Evolutionary conservation across 2,329 filamentous ascomycete genomes (phyloP).

Genomic region (Xylariales sp.): DNA sequence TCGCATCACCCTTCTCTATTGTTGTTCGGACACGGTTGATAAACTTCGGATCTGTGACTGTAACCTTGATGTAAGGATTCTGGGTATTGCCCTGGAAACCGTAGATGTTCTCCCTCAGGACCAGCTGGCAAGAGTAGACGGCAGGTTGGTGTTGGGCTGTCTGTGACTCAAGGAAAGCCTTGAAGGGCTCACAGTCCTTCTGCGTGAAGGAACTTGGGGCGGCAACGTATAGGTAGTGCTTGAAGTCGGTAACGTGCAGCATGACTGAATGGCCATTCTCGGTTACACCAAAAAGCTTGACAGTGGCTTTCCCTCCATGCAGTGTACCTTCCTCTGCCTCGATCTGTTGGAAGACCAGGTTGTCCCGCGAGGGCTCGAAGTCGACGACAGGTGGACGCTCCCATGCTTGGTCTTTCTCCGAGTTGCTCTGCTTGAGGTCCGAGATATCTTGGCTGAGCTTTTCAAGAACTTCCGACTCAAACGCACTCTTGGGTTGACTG

Average conservation of each 20-base stretch:
- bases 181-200: slow-evolving; percentile 73
- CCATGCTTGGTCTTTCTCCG: slow-evolving; percentile 94
- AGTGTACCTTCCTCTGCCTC: slow-evolving; percentile 88
- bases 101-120: slow-evolving; percentile 85
- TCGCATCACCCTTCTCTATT: slow-evolving; percentile 72
- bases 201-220: slow-evolving; percentile 78
- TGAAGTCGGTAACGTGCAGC: slow-evolving; percentile 91
- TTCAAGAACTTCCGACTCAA: slow-evolving; percentile 90
- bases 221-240: slow-evolving; percentile 91
- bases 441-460: slow-evolving; percentile 93
- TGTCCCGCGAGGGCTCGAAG: slow-evolving; percentile 56
- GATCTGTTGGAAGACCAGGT: slow-evolving; percentile 89
- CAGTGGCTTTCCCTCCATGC: slow-evolving; percentile 66
- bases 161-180: slow-evolving; percentile 73
- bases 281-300: slow-evolving; percentile 93
- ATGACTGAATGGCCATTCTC: slow-evolving; percentile 81
- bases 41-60: slow-evolving; percentile 81
- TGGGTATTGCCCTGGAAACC: slow-evolving; percentile 92
- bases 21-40: slow-evolving; percentile 70
- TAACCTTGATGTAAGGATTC: slow-evolving; percentile 89
- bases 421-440: slow-evolving; percentile 77
- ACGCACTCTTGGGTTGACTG: slow-evolving; percentile 81
- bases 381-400: slow-evolving; percentile 53
- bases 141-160: slow-evolving; percentile 67
- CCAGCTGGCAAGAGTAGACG: slow-evolving; percentile 77